These are phyloP conservation scores for Rhynchosporium graminicola DNA, from an alignment of 2,329 filamentous ascomycete species.

Conservation along the genomic window DNA sequence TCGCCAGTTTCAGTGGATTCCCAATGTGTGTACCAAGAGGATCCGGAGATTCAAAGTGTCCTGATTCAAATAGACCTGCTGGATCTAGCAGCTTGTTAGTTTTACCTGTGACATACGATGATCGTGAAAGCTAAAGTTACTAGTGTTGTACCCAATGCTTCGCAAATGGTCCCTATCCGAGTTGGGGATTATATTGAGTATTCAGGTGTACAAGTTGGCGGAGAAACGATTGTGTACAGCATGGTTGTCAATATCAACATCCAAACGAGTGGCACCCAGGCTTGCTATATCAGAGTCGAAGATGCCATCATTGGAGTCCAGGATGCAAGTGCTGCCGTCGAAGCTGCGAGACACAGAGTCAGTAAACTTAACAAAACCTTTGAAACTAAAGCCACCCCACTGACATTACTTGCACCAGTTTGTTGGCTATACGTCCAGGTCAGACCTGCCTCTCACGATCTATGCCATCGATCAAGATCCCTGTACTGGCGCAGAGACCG, in stretches of 20 bases:
- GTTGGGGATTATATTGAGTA: conserved; percentile 46
- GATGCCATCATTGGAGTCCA: conserved; percentile 46
- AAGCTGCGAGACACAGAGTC: conserved; percentile 41
- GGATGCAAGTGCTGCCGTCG: conserved; percentile 40
- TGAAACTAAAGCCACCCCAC: neutral
- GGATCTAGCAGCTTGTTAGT: conserved; percentile 16
- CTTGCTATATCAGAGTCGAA: conserved; percentile 46
- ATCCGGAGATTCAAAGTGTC: conserved; percentile 42
- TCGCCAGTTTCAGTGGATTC: conserved; percentile 52
- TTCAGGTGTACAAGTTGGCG: conserved; percentile 40
- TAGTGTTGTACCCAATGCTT: conserved; percentile 41
- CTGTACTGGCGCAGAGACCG: conserved; percentile 45
- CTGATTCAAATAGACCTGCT: conserved; percentile 22
- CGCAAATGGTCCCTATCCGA: conserved; percentile 45
- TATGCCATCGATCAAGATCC: conserved; percentile 46
- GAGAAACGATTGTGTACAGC: conserved; percentile 43
- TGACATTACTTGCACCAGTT: conserved; percentile 31
- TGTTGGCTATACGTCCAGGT: conserved; percentile 45
- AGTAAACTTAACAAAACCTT: neutral
- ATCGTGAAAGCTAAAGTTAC: neutral
- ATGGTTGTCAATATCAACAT: conserved; percentile 47
- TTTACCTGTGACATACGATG: conserved; percentile 7
- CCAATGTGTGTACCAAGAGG: conserved; percentile 54
- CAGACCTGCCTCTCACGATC: conserved; percentile 41
- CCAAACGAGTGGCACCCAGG: conserved; percentile 37